Evolutionary conservation across 352 stramenopile species (phyloP), one percentile per base, ranked within the genome.

Genomic region (Phytophthora syringae): DNA sequence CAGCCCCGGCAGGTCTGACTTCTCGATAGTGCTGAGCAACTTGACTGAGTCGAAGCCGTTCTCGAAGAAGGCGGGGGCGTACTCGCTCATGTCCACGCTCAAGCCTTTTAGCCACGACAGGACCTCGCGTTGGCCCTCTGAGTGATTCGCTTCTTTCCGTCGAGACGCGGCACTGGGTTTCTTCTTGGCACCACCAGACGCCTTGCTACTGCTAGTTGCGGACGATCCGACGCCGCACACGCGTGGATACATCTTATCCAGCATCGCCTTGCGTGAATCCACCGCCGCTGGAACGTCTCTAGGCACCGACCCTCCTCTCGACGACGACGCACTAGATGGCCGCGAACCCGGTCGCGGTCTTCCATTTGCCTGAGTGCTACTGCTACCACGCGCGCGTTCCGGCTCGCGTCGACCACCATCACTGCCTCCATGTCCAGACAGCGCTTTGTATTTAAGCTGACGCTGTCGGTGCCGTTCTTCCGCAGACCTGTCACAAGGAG

Each of bases 41-140:
- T 96, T 93, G 55, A 96, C 88, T 50, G 86, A 94, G 55, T 96
- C 88, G 44, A 96, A 96, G 1, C 88, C 86, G 51, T 96, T 94
- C 47, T 94, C 88, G 39, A 96, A 94, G 60, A 96, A 94, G 24
- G 86, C 77, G 13, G 75, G 72, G n/a, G 78, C 83, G 58, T 96
- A 96, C 48, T 88, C 74, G 25, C 84, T 93, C 88, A 96, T 96
- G 57, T 94, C 84, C 7, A 92, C 83, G 15, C 80, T 82, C 15
- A 96, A 67, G 2, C 73, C 65, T 64, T 69, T 51, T 7, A 96
- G 77, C 88, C 88, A 96, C 51, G 84, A 77, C 4, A 96, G 16
- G 7, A 96, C 88, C 51, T 96, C 88, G 13, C 86, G 83, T 60
- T 96, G 84, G 27, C 78, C 73, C 57, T 93, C 80, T 28, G 79